A percentile compares a stretch with the other conserved stretches of the same genome.
These are phyloP conservation scores for Daldinia decipiens DNA, from an alignment of 495 filamentous ascomycete genomes.

Conservation along the genomic window DNA sequence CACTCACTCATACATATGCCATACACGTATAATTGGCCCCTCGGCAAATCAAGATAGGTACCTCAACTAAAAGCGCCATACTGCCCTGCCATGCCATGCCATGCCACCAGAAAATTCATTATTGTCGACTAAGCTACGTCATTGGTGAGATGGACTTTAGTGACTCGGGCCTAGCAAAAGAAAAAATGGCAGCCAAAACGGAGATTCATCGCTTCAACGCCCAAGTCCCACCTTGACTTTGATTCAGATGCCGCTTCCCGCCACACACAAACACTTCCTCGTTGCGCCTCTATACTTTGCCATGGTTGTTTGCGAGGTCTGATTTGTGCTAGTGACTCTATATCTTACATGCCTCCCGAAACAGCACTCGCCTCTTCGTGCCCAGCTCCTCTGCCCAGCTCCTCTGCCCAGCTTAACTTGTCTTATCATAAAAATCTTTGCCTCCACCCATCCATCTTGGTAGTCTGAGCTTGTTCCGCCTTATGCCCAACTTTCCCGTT, in stretches of 20 bases:
- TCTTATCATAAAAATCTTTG: slow-evolving; percentile 14
- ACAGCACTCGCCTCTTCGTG: slow-evolving; percentile 22
- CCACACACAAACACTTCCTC: slow-evolving; percentile 32
- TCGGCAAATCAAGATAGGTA: slow-evolving; percentile 21
- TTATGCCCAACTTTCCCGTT: slow-evolving; percentile 21
- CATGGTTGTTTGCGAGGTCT: slow-evolving; percentile 23
- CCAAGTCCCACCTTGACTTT: slow-evolving; percentile 35
- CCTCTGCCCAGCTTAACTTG: neutral
- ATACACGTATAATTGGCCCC: slow-evolving; percentile 23
- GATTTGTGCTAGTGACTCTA: slow-evolving; percentile 24
- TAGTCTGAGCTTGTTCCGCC: slow-evolving; percentile 14
- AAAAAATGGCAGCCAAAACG: slow-evolving; percentile 9
- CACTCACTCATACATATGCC: neutral
- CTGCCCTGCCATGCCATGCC: neutral
- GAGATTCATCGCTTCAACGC: slow-evolving; percentile 22
- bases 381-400: slow-evolving; percentile 4
- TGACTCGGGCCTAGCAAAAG: slow-evolving; percentile 24
- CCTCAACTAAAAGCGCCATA: neutral
- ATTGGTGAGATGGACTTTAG: slow-evolving; percentile 34
- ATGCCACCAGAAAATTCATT: slow-evolving; percentile 12
- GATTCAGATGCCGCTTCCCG: slow-evolving; percentile 39
- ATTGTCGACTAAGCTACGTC: slow-evolving; percentile 37
- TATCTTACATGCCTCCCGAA: slow-evolving; percentile 30
- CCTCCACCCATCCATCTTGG: neutral
- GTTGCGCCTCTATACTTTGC: slow-evolving; percentile 5